Conservation (phyloP, 306 rosid genomes). For the Medicago lupulina region DNA sequence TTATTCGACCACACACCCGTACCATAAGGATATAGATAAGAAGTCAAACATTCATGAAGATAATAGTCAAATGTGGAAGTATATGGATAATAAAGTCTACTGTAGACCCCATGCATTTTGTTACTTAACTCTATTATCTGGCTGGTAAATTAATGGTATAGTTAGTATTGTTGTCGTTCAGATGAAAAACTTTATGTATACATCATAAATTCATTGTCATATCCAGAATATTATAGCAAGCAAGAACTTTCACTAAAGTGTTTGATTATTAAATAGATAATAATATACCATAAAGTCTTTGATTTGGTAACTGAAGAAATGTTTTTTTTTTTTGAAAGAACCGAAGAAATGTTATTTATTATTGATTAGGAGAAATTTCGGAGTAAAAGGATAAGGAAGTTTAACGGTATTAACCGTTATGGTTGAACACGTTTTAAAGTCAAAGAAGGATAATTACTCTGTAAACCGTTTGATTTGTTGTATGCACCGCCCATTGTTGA, state of each 20-base stretch:
- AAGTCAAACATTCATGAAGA: background rate
- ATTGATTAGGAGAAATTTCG: background rate
- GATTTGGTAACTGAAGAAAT: background rate
- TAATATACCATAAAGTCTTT: background rate
- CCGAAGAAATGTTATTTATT: background rate
- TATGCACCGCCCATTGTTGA: background rate
- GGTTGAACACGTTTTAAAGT: background rate
- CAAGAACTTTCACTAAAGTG: background rate
- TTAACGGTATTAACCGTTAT: background rate
- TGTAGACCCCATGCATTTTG: background rate
- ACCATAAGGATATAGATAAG: slow-evolving; percentile 28
- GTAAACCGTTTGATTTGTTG: background rate
- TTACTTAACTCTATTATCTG: background rate
- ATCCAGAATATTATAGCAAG: too few relatives aligned
- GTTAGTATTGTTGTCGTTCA: background rate
- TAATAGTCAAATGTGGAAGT: slow-evolving; percentile 1
- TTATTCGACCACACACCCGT: background rate
- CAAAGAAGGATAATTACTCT: background rate
- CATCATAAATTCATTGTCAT: background rate
- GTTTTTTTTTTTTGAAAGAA: too few relatives aligned
- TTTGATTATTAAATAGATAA: background rate
- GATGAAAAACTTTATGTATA: too few relatives aligned
- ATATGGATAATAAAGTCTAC: background rate
- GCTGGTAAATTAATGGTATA: background rate
- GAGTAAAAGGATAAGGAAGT: background rate